Base-by-base conservation (phyloP, 2,329 filamentous ascomycete species). In the Colletotrichum liriopes region DNA sequence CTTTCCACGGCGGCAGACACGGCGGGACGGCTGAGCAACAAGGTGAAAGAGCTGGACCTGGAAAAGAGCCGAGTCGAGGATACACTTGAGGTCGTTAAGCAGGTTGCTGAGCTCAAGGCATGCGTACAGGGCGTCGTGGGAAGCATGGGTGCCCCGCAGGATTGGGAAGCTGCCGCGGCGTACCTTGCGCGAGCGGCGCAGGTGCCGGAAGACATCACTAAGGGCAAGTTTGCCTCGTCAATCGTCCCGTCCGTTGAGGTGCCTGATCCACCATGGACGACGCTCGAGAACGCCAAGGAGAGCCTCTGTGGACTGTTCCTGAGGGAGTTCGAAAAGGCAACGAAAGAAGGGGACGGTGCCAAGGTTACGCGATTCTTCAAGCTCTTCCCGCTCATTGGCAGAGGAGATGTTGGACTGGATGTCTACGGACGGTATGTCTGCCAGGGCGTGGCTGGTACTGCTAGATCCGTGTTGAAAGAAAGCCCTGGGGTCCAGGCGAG, bases 341-440 rank as follows among this genome's bases (percentile, higher is more conserved):
- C 95, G 2, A 89, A 90, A 73, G 95, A 96, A 52, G 93, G 90
- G n/a, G 95, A 98, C 77, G 95, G 94, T 4, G 89, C 93, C 32
- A 94, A 93, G 80, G 94, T 99, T 65, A 98, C 96, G 1, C 88
- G 96, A 52, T 99, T 99, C 86, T 99, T 99, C 86, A 99, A 99
- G 85, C 86, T 99, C 47, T 99, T 99, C 78, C 96, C 96, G 20
- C 85, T 99, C 45, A 98, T 99, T 79, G 95, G 93, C 18, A 90
- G 95, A 73, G 92, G 94, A 3, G 94, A 97, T 67, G 93, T 96
- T 9, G 96, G 96, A 0, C 82, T 99, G 68, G 96, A 99, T 82
- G 94, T 98, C 3, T 99, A 99, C 81, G 96, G 96, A 1, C 90
- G 93, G 76, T 99, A 98, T 81, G 96, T 99, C 39, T 99, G 96